phyloP scores from a whole-genome alignment of 352 stramenopile species.

The Phytophthora pluvialis region DNA sequence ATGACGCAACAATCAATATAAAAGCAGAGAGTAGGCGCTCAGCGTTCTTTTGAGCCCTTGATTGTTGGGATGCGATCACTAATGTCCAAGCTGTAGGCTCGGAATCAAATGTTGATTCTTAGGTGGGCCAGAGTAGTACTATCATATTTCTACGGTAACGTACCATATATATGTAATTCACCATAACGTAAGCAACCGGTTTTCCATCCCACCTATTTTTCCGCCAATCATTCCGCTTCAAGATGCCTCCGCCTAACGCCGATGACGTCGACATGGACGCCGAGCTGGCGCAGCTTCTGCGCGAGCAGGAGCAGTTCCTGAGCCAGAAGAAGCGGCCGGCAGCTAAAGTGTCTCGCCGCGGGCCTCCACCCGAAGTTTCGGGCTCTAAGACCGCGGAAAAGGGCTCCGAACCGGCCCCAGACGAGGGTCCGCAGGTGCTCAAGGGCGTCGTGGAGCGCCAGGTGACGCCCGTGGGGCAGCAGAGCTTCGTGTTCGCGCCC shows the following conservation, averaged over 20 bases:
- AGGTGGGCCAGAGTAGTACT: no score
- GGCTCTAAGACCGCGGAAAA: slow-evolving; percentile 4
- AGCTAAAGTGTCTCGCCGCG: slow-evolving; percentile 58
- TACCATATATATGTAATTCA: no score
- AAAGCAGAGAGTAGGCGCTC: no score
- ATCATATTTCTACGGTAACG: no score
- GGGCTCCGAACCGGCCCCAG: slow-evolving; percentile 11
- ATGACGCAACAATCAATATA: no score
- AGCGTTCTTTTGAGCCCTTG: no score
- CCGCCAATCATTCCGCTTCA: slow-evolving; percentile 24
- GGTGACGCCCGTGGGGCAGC: slow-evolving; percentile 45
- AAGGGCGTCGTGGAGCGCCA: slow-evolving; percentile 72
- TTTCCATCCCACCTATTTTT: background rate
- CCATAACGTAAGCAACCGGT: no score
- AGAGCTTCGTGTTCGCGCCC: slow-evolving; percentile 38
- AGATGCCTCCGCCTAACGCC: background rate
- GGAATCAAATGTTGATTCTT: no score
- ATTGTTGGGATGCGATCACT: no score
- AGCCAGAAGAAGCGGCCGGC: slow-evolving; percentile 58
- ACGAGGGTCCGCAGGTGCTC: slow-evolving; percentile 48
- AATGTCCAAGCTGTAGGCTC: no score
- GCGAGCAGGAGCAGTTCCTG: slow-evolving; percentile 85
- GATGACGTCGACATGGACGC: slow-evolving; percentile 69
- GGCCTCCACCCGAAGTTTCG: slow-evolving; percentile 6
- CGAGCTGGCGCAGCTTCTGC: slow-evolving; percentile 78